Conservation (phyloP, 176 grass and related monocot species). For the Avena eriantha region DNA sequence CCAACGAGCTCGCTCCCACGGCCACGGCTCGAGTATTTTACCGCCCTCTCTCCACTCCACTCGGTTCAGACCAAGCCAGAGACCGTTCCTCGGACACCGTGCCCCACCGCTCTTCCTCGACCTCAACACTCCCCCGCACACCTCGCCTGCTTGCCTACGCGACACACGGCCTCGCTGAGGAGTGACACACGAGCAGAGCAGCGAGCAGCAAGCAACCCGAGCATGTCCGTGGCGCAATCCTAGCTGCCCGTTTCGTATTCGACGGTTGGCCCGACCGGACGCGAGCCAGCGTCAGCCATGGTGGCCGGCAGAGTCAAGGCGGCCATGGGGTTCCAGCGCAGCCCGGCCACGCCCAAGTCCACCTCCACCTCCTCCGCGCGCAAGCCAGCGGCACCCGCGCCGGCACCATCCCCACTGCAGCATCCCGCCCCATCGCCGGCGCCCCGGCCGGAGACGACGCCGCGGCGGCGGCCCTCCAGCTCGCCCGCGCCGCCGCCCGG, state of each 20-base stretch:
- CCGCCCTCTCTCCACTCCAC: background rate
- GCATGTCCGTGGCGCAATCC: constrained; percentile 46
- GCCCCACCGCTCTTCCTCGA: constrained; percentile 22
- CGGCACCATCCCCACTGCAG: constrained; percentile 27
- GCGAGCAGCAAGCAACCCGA: background rate
- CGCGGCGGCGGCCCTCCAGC: constrained; percentile 43
- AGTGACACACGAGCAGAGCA: background rate
- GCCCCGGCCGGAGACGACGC: constrained; percentile 38
- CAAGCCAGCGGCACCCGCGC: background rate
- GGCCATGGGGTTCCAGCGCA: constrained; percentile 92
- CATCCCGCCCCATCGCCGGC: background rate
- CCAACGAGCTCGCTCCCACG: background rate
- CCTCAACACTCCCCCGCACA: background rate
- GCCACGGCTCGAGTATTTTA: constrained; percentile 34
- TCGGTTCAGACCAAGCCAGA: background rate
- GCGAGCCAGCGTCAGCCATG: constrained; percentile 32
- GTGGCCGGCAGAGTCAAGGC: constrained; percentile 94
- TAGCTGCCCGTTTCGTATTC: constrained; percentile 48
- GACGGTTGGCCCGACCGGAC: constrained; percentile 32
- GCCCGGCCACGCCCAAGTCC: constrained; percentile 50
- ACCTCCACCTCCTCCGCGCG: constrained; percentile 28
- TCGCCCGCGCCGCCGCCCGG: constrained; percentile 42
- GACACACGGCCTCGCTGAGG: background rate
- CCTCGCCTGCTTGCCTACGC: background rate
- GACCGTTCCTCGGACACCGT: constrained; percentile 55